Evolutionary conservation across 2,329 filamentous ascomycete genomes (phyloP), one percentile per base, ranked within the genome.

Genomic region (Coniochaeta sp.): DNA sequence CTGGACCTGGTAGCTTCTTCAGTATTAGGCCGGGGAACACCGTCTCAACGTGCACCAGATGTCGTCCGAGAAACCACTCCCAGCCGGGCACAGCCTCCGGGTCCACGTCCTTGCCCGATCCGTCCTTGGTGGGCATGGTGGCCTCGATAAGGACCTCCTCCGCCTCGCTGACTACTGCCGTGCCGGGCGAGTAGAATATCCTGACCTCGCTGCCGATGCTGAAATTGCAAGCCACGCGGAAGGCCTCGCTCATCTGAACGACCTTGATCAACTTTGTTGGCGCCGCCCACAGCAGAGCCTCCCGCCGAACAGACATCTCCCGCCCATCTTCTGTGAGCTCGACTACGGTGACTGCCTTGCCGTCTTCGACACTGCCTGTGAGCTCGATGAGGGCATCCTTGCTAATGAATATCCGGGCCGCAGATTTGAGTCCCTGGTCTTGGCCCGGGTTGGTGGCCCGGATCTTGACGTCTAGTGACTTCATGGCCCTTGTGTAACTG

Each of bases 221-320:
- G 59, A 95, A 79, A 1, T 81, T 82, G 58, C 87, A 87, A 6
- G 82, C 78, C 31, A 87, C 85, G 56, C 88, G 85, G 51, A 95
- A 81, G 6, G 82, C 75, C 56, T 88, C 85, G 20, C 88, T 85
- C 72, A 89, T 81, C 73, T 91, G 78, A 48, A 87, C 73, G 52
- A 89, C 76, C 57, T 81, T 82, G 61, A 83, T 79, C 58, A 89
- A 72, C 64, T 85, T 78, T 42, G 76, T 74, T 2, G 75, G 72
- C 14, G 76, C 66, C 0, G 72, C 70, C 70, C 76, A 79, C 1
- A 78, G 67, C 27, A 74, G 70, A 5, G 76, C 77, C 58, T 79
- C 73, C 14, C 72, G 67, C 24, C 63, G 61, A 12, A 46, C 16
- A 48, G 48, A 24, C n/a, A 48, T 20, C 32, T 54, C 48, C 54